Conservation (phyloP, 1,284 basidiomycete genomes). For the Ustilago loliicola region DNA sequence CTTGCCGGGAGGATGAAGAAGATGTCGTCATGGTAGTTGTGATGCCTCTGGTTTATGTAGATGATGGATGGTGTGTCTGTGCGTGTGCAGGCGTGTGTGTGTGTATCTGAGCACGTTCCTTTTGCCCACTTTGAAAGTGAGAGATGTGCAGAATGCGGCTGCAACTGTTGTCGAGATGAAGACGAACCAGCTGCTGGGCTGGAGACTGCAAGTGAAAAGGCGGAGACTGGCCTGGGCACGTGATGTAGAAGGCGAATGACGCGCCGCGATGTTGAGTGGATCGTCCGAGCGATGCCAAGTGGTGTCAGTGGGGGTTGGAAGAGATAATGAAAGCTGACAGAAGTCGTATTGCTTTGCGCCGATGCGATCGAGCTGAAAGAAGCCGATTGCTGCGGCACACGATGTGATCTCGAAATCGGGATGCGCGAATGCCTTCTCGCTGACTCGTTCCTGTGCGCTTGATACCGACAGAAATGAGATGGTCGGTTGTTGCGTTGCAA, state of each 20-base stretch:
- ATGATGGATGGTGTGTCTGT: background rate
- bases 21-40: conserved; percentile 10
- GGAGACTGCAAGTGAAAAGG: background rate
- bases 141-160: background rate
- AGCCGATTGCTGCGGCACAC: too few species aligned
- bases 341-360: background rate
- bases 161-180: background rate
- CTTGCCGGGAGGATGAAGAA: conserved; percentile 18
- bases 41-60: background rate
- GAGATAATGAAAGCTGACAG: background rate
- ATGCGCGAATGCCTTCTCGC: background rate
- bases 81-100: background rate
- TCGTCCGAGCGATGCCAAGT: background rate
- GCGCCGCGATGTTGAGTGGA: background rate
- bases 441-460: background rate
- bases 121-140: conserved; percentile 2
- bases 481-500: conserved; percentile 1
- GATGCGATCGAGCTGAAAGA: background rate
- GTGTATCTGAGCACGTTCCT: background rate
- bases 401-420: background rate
- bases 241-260: background rate
- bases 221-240: background rate
- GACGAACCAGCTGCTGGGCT: background rate
- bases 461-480: background rate
- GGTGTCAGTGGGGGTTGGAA: background rate